Evolutionary conservation across 805 yeast genomes (phyloP).

Genomic region (Sugiyamaella qingdaonensis): DNA sequence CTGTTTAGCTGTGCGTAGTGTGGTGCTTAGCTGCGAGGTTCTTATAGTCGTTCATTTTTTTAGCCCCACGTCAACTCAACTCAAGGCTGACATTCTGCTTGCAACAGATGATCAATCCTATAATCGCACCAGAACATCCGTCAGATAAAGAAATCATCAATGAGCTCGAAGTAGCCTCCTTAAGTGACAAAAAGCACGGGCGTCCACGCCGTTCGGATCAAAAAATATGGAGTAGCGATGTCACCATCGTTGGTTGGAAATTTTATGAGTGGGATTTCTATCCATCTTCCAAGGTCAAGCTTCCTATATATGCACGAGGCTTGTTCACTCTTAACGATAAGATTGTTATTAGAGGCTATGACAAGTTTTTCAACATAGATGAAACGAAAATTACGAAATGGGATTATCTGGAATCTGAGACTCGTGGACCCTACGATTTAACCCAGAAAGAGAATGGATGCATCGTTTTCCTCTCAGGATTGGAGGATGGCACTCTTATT

Average conservation of each 20-base stretch:
- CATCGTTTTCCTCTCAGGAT: slow-evolving; percentile 75
- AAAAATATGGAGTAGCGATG: slow-evolving; percentile 27
- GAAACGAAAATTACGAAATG: slow-evolving; percentile 57
- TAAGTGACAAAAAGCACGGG: slow-evolving; percentile 16
- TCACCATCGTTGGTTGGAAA: slow-evolving; percentile 54
- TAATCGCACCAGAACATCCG: background rate
- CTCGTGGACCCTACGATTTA: slow-evolving; percentile 73
- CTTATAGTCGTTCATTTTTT: too few relatives aligned
- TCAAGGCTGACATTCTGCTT: too few relatives aligned
- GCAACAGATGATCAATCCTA: too few relatives aligned
- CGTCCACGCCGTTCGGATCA: slow-evolving; percentile 16
- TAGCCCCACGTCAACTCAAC: too few relatives aligned
- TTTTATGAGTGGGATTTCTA: slow-evolving; percentile 84
- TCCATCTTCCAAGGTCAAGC: slow-evolving; percentile 44
- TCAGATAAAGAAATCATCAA: background rate
- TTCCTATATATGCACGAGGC: slow-evolving; percentile 83
- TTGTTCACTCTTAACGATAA: slow-evolving; percentile 46
- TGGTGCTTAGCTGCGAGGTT: too few relatives aligned
- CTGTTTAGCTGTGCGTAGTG: too few relatives aligned
- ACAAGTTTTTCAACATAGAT: slow-evolving; percentile 82
- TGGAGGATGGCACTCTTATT: slow-evolving; percentile 67
- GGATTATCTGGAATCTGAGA: slow-evolving; percentile 41
- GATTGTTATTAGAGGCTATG: slow-evolving; percentile 83
- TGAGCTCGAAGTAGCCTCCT: background rate
- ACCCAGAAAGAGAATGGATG: slow-evolving; percentile 93